Conservation (phyloP, 1,284 basidiomycete genomes). For the Cryptococcus wingfieldii region DNA sequence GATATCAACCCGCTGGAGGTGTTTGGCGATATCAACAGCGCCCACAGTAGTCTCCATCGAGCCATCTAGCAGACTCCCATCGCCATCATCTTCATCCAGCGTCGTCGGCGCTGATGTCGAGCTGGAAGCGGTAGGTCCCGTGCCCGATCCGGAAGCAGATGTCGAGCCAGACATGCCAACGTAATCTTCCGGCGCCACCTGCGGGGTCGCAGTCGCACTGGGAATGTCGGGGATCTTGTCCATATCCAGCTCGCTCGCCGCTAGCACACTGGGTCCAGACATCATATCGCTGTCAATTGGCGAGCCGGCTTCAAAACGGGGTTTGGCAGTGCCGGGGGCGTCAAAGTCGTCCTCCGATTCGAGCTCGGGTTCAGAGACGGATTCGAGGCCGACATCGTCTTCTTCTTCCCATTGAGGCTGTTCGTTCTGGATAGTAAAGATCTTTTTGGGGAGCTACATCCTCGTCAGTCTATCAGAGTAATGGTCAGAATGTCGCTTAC, state of each 20-base stretch:
- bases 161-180: not conserved
- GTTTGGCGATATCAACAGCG: constrained; percentile 10
- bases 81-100: constrained; percentile 2
- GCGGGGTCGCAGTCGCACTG: not conserved
- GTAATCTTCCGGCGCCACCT: not conserved
- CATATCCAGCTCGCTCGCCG: no score
- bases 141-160: not conserved
- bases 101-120: not conserved
- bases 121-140: not conserved
- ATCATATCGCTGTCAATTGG: no score
- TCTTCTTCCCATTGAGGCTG: constrained; percentile 71
- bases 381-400: constrained; percentile 73
- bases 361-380: constrained; percentile 63
- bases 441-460: constrained; percentile 62
- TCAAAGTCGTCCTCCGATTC: not conserved
- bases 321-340: not conserved
- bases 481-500: constrained; percentile 50
- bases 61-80: not conserved
- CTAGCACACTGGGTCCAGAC: no score
- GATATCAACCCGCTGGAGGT: not conserved
- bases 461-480: not conserved
- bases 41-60: constrained; percentile 11
- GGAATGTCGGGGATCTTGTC: not conserved
- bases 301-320: not conserved
- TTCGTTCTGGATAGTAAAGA: constrained; percentile 79